Base-by-base conservation (phyloP, 2,329 filamentous ascomycete species). In the Cryphonectria carpinicola region DNA sequence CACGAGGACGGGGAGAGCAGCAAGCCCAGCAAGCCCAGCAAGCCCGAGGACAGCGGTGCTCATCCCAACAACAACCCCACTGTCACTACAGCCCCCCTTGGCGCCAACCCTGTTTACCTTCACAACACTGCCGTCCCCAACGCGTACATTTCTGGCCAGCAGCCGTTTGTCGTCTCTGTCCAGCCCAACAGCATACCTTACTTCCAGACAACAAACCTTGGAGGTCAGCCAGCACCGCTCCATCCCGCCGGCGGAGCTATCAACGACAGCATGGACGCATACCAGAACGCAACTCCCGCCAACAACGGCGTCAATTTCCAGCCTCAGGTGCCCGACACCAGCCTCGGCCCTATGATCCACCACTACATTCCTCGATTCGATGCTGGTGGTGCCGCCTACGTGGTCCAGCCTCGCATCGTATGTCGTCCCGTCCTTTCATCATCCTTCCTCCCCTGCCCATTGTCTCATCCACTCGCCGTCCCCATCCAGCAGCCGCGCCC, bases 311-410 rank as follows among this genome's bases (percentile, higher is more conserved):
- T 86, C 65, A 84, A 87, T 77, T 89, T 86, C 75, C 86, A 89
- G 75, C 88, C 88, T 0, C 87, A 86, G 39, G 86, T 88, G 22
- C 86, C 87, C 4, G 86, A 88, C 74, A 88, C 87, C 22, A 85
- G 84, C 60, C 82, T 84, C 76, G 88, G 88, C 4, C 84, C 86
- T 1, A 86, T 86, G 70, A 76, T 82, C 39, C 87, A 90, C 73
- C 82, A 83, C 28, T 90, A 89, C 74, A 79, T 86, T 67, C 88
- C 88, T 73, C 87, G 86, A 60, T 82, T 81, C 74, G 87, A 89
- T 75, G 78, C 54, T 39, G 77, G 77, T 39, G 37, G n/a, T 17
- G 66, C 61, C 60, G 66, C 61, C 60, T 65, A 39, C 19, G 61
- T 56, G 46, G 25, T 56, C 32, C 68, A 66, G 10, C 66, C 71